Evolutionary conservation across 441 rosid species (phyloP).

Genomic region (Pelargonium cotyledonis): DNA sequence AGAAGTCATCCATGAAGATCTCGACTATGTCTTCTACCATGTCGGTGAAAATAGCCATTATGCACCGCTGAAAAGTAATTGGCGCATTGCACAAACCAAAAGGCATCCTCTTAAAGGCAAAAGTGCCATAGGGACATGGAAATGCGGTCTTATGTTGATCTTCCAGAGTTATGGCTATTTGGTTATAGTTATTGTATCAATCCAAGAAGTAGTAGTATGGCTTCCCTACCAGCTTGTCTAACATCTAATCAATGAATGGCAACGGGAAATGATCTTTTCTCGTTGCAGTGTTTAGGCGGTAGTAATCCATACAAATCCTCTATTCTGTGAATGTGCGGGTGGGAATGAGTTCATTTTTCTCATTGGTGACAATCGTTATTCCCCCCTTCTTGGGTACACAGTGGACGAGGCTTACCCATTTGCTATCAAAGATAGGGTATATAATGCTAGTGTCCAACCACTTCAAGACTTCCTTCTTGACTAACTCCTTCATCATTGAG

Average conservation of each 20-base stretch:
- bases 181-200: background rate
- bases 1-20: constrained; percentile 4
- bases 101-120: background rate
- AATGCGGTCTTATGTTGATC: background rate
- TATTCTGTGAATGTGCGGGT: background rate
- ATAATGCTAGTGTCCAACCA: too few relatives aligned
- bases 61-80: background rate
- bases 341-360: background rate
- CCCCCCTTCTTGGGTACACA: too few relatives aligned
- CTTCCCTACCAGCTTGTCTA: background rate
- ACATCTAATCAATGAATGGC: background rate
- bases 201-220: background rate
- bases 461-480: too few relatives aligned
- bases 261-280: background rate
- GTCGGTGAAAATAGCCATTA: background rate
- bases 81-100: background rate
- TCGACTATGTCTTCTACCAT: background rate
- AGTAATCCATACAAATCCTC: background rate
- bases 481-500: too few relatives aligned
- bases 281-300: background rate
- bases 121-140: background rate
- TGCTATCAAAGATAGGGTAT: too few relatives aligned
- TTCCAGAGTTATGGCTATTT: background rate
- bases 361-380: background rate
- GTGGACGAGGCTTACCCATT: too few relatives aligned